Evolutionary conservation across 2,329 filamentous ascomycete genomes (phyloP).

Genomic region (Dothistroma pini): DNA sequence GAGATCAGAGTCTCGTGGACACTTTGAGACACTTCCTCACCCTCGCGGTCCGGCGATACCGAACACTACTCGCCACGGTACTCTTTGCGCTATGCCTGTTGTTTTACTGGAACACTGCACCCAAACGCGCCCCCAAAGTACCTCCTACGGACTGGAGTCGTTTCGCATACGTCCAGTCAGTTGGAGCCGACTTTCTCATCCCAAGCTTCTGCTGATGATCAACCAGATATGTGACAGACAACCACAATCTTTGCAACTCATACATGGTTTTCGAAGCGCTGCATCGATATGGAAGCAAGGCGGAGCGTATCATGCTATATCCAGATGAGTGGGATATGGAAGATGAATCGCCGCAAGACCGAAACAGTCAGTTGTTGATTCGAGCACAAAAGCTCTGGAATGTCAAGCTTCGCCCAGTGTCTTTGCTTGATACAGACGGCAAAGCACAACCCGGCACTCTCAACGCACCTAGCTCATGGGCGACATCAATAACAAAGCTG

Average conservation of each 20-base stretch:
- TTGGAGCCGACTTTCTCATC: neutral
- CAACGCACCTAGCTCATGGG: conserved; percentile 47
- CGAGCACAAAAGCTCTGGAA: conserved; percentile 48
- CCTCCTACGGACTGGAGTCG: conserved; percentile 20
- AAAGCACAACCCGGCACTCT: conserved; percentile 29
- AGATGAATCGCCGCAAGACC: conserved; percentile 36
- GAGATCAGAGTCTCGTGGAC: conserved; percentile 16
- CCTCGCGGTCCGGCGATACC: conserved; percentile 13
- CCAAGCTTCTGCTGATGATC: neutral
- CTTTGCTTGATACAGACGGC: conserved; percentile 37
- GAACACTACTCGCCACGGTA: conserved; percentile 15
- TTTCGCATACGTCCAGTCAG: conserved; percentile 26
- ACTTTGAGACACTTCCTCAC: conserved; percentile 14
- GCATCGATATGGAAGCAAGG: conserved; percentile 40
- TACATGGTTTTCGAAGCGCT: conserved; percentile 45
- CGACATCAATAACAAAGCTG: conserved; percentile 61
- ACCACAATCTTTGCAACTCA: conserved; percentile 24
- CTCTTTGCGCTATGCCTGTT: conserved; percentile 20
- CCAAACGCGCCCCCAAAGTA: conserved; percentile 1
- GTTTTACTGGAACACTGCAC: conserved; percentile 13
- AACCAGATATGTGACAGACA: conserved; percentile 25
- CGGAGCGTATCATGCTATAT: conserved; percentile 46
- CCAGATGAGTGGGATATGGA: conserved; percentile 38
- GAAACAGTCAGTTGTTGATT: conserved; percentile 29
- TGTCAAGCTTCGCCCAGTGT: conserved; percentile 48